Base-by-base conservation (phyloP, 2,329 filamentous ascomycete genomes). In the Diaporthe sp. region DNA sequence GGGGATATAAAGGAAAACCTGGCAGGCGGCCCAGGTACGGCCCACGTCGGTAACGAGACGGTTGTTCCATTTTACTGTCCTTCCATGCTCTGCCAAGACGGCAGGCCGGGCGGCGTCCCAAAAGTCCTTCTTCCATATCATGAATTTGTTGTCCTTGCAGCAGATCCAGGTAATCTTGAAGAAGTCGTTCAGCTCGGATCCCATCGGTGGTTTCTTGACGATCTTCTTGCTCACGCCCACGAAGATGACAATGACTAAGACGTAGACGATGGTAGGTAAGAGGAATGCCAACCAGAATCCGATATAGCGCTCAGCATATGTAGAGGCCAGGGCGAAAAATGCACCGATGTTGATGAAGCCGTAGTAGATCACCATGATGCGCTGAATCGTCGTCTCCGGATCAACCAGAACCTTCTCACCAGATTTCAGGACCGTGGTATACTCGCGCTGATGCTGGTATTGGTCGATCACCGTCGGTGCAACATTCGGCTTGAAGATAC, bases 291-390 rank as follows among this genome's bases (percentile, higher is more conserved):
- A 87, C 91, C 92, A 95, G 85, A 94, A 95, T 6, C 93, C 93
- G 61, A 94, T 88, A 76, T 94, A 94, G 80, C 93, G 92, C 83
- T 95, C 93, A 1, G 93, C 90, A 79, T 94, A 95, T 42, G 91
- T 92, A 90, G 93, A 94, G 79, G 83, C 87, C 78, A 91, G 87
- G 56, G 88, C 90, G 56, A 86, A 77, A 55, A 92, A 84, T 32
- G 91, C 89, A 42, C 93, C 93, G 22, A 93, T 80, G 79, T 94
- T 94, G 84, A 94, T 92, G 79, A 90, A 86, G 65, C 90, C 82
- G 79, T 92, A 92, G 82, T 92, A 92, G 78, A 91, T 77, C 10
- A 81, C 78, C 77, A 82, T 79, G 50, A 82, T 88, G 85, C 80
- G 79, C 92, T 81, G 82, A 3, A 85, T 80, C 0, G 85, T 87